phyloP scores from a whole-genome alignment of 139 green algal genomes.

The Desmodesmus armatus region DNA sequence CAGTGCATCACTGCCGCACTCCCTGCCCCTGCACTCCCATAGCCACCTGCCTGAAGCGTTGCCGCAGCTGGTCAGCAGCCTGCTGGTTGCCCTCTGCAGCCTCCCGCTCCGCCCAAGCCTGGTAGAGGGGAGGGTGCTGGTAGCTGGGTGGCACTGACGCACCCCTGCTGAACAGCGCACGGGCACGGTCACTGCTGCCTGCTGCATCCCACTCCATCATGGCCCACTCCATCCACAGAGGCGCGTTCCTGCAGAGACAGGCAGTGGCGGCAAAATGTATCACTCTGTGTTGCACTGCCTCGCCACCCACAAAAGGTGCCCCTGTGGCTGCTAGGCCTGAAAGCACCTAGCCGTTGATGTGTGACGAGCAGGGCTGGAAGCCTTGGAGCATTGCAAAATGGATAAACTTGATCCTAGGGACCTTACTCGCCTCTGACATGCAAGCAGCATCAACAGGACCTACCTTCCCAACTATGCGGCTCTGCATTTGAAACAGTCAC shows the following conservation, averaged over 20 bases:
- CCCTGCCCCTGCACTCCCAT: constrained; percentile 5
- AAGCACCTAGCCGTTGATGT: background rate
- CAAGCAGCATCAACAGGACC: too few relatives aligned
- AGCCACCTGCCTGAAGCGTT: constrained; percentile 16
- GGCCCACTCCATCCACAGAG: constrained; percentile 84
- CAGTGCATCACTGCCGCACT: background rate
- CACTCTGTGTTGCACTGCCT: too few relatives aligned
- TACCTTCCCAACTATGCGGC: too few relatives aligned
- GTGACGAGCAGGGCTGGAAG: too few relatives aligned
- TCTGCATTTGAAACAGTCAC: too few relatives aligned
- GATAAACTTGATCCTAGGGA: too few relatives aligned
- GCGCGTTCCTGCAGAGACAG: constrained; percentile 49
- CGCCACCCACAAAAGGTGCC: background rate
- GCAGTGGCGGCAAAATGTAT: background rate
- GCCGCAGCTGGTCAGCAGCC: constrained; percentile 38
- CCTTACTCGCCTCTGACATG: too few relatives aligned
- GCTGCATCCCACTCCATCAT: constrained; percentile 67
- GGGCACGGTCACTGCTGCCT: constrained; percentile 46
- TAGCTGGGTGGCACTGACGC: constrained; percentile 44
- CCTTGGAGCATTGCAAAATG: too few relatives aligned
- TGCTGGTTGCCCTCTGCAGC: constrained; percentile 37
- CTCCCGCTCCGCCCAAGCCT: constrained; percentile 73
- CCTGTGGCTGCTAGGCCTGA: background rate
- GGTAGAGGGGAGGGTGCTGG: constrained; percentile 72
- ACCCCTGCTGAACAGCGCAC: constrained; percentile 67